Conservation (phyloP, 257 asterid genomes). For the Rubia yunnanensis region DNA sequence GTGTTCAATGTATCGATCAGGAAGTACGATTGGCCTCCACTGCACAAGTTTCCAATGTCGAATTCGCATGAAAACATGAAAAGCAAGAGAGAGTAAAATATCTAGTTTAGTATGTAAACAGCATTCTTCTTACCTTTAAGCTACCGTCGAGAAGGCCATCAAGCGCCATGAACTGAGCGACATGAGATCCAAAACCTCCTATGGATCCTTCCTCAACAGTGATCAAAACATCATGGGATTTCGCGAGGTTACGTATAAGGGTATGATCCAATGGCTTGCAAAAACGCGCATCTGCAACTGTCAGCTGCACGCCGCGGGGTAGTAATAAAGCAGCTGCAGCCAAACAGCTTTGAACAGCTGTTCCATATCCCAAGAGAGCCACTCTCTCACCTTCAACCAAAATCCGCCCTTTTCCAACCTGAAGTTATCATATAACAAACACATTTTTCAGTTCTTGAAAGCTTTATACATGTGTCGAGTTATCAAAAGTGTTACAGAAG, state of each 20-base stretch:
- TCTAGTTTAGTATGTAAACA: not conserved
- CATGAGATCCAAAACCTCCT: slow-evolving; percentile 98
- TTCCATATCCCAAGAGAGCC: slow-evolving; percentile 81
- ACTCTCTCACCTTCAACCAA: slow-evolving; percentile 85
- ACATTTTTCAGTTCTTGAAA: not conserved
- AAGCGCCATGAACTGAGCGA: slow-evolving; percentile 85
- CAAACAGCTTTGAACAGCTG: slow-evolving; percentile 83
- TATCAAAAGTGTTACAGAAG: not conserved
- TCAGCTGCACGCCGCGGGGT: slow-evolving; percentile 45
- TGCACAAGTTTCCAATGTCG: slow-evolving; percentile 24
- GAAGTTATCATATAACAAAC: not conserved
- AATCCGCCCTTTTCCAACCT: slow-evolving; percentile 81
- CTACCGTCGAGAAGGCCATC: slow-evolving; percentile 93
- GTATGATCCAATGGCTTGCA: slow-evolving; percentile 82
- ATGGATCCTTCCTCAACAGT: slow-evolving; percentile 96
- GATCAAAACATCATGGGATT: slow-evolving; percentile 72
- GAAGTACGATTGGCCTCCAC: slow-evolving; percentile 99
- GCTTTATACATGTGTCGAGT: not conserved
- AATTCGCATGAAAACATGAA: not conserved
- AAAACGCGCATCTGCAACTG: slow-evolving; percentile 93
- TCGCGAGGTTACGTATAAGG: slow-evolving; percentile 70
- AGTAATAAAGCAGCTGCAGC: slow-evolving; percentile 69
- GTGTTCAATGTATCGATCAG: slow-evolving; percentile 85
- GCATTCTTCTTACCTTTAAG: slow-evolving; percentile 44
- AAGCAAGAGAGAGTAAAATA: not conserved